phyloP scores from a whole-genome alignment of 805 yeast genomes.

The Starmera amethionina region DNA sequence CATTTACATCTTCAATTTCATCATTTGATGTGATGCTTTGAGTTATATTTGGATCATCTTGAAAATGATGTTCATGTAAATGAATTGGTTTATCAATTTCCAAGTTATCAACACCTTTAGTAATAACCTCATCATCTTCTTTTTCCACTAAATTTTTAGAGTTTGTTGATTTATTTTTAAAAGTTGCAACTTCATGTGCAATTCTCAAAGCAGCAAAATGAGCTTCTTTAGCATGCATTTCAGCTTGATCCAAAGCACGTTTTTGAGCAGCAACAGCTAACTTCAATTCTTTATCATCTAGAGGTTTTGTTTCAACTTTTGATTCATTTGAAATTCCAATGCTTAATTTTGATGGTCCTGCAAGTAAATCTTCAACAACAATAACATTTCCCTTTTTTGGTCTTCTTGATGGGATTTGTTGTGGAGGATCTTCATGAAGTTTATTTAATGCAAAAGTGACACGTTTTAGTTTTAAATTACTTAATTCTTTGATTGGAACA shows the following conservation, averaged over 20 bases:
- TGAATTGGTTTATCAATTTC: slow-evolving; percentile 71
- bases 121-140: slow-evolving; percentile 10
- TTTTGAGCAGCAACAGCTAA: slow-evolving; percentile 52
- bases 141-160: slow-evolving; percentile 10
- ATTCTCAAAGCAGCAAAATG: slow-evolving; percentile 61
- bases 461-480: slow-evolving; percentile 36
- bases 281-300: slow-evolving; percentile 33
- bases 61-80: slow-evolving; percentile 46
- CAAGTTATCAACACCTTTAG: slow-evolving; percentile 18
- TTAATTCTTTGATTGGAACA: slow-evolving; percentile 21
- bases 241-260: slow-evolving; percentile 47
- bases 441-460: slow-evolving; percentile 74
- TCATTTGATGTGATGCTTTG: slow-evolving; percentile 3
- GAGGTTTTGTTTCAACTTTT: slow-evolving; percentile 13
- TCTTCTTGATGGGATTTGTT: slow-evolving; percentile 80
- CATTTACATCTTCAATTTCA: slow-evolving; percentile 6
- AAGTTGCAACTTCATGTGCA: slow-evolving; percentile 52
- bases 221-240: slow-evolving; percentile 68
- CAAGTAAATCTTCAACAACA: slow-evolving; percentile 56
- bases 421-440: slow-evolving; percentile 78
- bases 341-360: slow-evolving; percentile 53
- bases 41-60: slow-evolving; percentile 13
- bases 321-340: slow-evolving; percentile 53
- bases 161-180: slow-evolving; percentile 18
- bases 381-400: slow-evolving; percentile 76